These are phyloP conservation scores for Ascochyta lentis DNA, from an alignment of 2,329 filamentous ascomycete species.

Conservation along the genomic window DNA sequence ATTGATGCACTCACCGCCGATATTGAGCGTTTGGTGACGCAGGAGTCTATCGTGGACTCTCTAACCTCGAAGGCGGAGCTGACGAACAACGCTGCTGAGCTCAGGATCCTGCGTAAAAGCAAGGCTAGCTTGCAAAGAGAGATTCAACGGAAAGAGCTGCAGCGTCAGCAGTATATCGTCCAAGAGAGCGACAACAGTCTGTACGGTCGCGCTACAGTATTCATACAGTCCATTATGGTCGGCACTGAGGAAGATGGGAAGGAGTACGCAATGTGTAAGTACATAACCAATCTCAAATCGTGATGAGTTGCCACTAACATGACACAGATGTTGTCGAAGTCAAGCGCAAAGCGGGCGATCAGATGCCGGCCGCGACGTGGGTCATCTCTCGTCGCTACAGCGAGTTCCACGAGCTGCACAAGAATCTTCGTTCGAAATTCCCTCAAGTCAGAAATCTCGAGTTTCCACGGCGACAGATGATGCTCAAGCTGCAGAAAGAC, in stretches of 20 bases:
- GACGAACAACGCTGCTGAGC: slow-evolving; percentile 93
- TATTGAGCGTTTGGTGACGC: slow-evolving; percentile 85
- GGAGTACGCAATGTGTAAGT: slow-evolving; percentile 83
- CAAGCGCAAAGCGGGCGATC: slow-evolving; percentile 85
- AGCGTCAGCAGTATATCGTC: slow-evolving; percentile 94
- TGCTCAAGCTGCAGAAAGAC: slow-evolving; percentile 96
- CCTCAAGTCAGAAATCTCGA: slow-evolving; percentile 87
- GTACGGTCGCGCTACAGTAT: slow-evolving; percentile 87
- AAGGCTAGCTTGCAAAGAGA: slow-evolving; percentile 92
- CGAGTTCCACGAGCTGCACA: slow-evolving; percentile 95
- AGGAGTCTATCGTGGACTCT: slow-evolving; percentile 90
- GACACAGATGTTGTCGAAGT: slow-evolving; percentile 81
- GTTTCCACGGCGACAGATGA: slow-evolving; percentile 88
- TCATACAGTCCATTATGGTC: slow-evolving; percentile 91
- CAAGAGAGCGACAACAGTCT: slow-evolving; percentile 98
- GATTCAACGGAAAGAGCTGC: slow-evolving; percentile 90
- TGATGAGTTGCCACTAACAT: slow-evolving; percentile 2
- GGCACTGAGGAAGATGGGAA: slow-evolving; percentile 90
- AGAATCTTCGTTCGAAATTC: slow-evolving; percentile 83
- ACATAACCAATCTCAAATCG: no score
- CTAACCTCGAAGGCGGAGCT: slow-evolving; percentile 92
- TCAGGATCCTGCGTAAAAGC: slow-evolving; percentile 90
- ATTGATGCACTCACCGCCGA: slow-evolving; percentile 87
- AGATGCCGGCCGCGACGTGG: slow-evolving; percentile 97
- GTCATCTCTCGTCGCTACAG: slow-evolving; percentile 91